Percentiles rank a stretch among this genome's conserved stretches.
Evolutionary conservation across 805 yeast genomes (phyloP).

Genomic region (Candida ulmi): DNA sequence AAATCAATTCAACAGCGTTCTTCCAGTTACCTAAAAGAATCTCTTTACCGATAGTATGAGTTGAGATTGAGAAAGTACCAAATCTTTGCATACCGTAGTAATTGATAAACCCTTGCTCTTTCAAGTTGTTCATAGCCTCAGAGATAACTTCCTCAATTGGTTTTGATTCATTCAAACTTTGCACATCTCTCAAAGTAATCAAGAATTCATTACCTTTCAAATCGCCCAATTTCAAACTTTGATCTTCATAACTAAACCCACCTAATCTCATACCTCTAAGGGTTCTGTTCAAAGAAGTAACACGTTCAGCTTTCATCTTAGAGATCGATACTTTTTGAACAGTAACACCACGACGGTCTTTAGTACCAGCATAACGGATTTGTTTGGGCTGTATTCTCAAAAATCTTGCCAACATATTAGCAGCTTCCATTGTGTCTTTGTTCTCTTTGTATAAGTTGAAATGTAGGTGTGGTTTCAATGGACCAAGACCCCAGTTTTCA

Average conservation of each 20-base stretch:
- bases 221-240: slow-evolving; percentile 70
- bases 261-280: slow-evolving; percentile 78
- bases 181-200: slow-evolving; percentile 76
- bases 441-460: slow-evolving; percentile 88
- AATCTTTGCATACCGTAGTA: slow-evolving; percentile 98
- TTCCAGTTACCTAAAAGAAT: slow-evolving; percentile 73
- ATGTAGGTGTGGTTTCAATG: slow-evolving; percentile 60
- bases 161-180: slow-evolving; percentile 27
- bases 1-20: slow-evolving; percentile 68
- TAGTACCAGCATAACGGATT: slow-evolving; percentile 88
- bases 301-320: slow-evolving; percentile 65
- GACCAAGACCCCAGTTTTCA: slow-evolving; percentile 70
- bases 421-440: slow-evolving; percentile 96
- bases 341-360: slow-evolving; percentile 94
- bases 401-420: slow-evolving; percentile 64
- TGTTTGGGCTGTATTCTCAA: slow-evolving; percentile 67
- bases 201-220: slow-evolving; percentile 83
- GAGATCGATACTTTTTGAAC: slow-evolving; percentile 74
- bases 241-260: slow-evolving; percentile 62
- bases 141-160: slow-evolving; percentile 41
- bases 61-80: slow-evolving; percentile 91
- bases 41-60: slow-evolving; percentile 77
- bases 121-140: slow-evolving; percentile 51
- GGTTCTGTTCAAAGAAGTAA: slow-evolving; percentile 69
- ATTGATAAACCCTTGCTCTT: slow-evolving; percentile 76